Evolutionary conservation across 176 grass and related monocot species (phyloP).

Genomic region (Zea luxurians): DNA sequence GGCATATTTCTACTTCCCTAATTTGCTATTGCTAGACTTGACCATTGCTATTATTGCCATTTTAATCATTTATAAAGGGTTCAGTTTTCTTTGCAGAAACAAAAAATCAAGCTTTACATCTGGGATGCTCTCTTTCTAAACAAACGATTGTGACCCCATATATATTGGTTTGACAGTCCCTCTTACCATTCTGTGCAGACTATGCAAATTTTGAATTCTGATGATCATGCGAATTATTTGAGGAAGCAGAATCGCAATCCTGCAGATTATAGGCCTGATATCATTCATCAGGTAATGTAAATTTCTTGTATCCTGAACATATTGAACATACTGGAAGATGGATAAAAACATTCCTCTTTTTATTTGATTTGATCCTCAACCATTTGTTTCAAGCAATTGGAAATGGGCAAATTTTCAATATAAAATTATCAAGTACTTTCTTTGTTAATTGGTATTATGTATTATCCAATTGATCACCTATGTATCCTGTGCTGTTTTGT

Average conservation of each 20-base stretch:
- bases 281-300: slow-evolving; percentile 84
- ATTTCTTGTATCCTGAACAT: slow-evolving; percentile 1
- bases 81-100: background rate
- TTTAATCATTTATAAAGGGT: background rate
- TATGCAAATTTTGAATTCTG: slow-evolving; percentile 95
- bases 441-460: background rate
- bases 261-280: slow-evolving; percentile 93
- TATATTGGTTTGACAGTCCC: slow-evolving; percentile 24
- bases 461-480: background rate
- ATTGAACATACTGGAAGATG: background rate
- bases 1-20: background rate
- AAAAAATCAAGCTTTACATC: background rate
- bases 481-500: background rate
- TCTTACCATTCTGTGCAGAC: slow-evolving; percentile 45
- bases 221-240: slow-evolving; percentile 89
- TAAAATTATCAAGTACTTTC: background rate
- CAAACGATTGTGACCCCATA: background rate
- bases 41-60: background rate
- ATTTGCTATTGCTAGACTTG: slow-evolving; percentile 16
- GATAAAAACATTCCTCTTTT: background rate
- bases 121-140: background rate
- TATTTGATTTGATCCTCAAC: background rate
- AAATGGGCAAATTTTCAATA: background rate
- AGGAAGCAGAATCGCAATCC: slow-evolving; percentile 85
- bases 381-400: background rate